Conservation (phyloP, 352 stramenopile species). For the Elongisporangium prolatum region DNA sequence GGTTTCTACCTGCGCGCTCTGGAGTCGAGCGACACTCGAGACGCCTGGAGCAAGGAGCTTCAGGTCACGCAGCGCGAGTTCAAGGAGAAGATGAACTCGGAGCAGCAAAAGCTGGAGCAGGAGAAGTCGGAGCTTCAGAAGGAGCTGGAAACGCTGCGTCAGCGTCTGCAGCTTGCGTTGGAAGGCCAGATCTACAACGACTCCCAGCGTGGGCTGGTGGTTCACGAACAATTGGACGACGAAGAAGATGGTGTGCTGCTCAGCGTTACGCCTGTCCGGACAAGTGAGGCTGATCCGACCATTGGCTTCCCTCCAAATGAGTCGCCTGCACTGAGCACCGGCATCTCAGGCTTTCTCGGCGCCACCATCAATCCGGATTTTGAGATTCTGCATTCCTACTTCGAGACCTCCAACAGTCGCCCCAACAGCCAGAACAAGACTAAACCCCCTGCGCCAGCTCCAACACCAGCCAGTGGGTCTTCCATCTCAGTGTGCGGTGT, state of each 20-base stretch:
- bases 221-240: slow-evolving; percentile 73
- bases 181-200: slow-evolving; percentile 80
- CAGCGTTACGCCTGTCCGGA: slow-evolving; percentile 46
- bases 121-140: slow-evolving; percentile 62
- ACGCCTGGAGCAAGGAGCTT: slow-evolving; percentile 80
- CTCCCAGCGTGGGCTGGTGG: slow-evolving; percentile 44
- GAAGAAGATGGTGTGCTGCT: slow-evolving; percentile 66
- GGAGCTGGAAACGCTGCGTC: slow-evolving; percentile 63
- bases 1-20: slow-evolving; percentile 82
- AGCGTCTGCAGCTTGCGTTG: slow-evolving; percentile 44
- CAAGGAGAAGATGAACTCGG: slow-evolving; percentile 56
- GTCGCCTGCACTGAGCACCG: slow-evolving; percentile 14
- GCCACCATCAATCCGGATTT: slow-evolving; percentile 67
- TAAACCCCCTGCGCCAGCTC: neutral
- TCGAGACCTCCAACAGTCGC: slow-evolving; percentile 26
- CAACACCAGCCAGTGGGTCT: neutral
- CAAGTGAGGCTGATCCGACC: slow-evolving; percentile 16
- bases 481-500: neutral
- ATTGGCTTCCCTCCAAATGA: slow-evolving; percentile 1
- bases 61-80: slow-evolving; percentile 77
- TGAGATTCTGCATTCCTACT: slow-evolving; percentile 77
- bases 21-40: slow-evolving; percentile 75
- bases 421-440: slow-evolving; percentile 1
- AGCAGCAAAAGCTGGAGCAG: slow-evolving; percentile 65
- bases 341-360: slow-evolving; percentile 34